Evolutionary conservation across 2,329 filamentous ascomycete genomes (phyloP), one percentile per base, ranked within the genome.

Genomic region (Celoporthe dispersa): DNA sequence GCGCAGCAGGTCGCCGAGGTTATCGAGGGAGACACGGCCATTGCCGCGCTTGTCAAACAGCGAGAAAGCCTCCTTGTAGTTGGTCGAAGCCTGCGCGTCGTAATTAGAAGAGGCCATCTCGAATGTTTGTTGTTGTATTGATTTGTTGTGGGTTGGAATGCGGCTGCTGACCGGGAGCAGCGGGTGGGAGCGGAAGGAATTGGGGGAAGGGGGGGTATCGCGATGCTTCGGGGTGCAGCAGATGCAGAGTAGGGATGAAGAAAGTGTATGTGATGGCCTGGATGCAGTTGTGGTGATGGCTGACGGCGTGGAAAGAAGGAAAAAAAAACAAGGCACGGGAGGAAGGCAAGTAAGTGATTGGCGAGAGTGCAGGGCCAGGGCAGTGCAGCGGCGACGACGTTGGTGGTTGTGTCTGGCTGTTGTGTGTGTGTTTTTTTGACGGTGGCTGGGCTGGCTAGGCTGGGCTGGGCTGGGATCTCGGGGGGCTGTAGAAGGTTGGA

Each of bases 1-100:
- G 80, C 96, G 92, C 75, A 99, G 90, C 72, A 99, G 88, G 81
- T 99, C 96, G 76, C 96, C 96, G 69, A 99, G 89, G 74, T 91
- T 92, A 75, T 95, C 92, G 81, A 94, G 86, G 55, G 92, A 84
- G 76, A 98, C 96, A 77, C 94, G 94, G 79, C 95, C 94, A 80
- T 93, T 97, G 80, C 96, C 96, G 82, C 96, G 95, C 91, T 98
- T 98, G 88, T 99, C 96, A 87, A 98, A 99, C 81, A 99, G 92
- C 78, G 94, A 94, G 84, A 99, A 99, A 76, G 96, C 96, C 91
- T 99, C 96, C 88, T 98, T 98, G 93, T 98, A 99, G 91, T 99
- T 98, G 85, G 95, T 98, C 73, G 88, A 90, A 81, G 89, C 89
- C 89, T 91, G 88, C 62, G 82, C 78, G 73, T 86, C 85, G 76